Evolutionary conservation across 2,329 filamentous ascomycete species (phyloP), one percentile per base, ranked within the genome.

Genomic region (Stagonosporopsis rhizophila): DNA sequence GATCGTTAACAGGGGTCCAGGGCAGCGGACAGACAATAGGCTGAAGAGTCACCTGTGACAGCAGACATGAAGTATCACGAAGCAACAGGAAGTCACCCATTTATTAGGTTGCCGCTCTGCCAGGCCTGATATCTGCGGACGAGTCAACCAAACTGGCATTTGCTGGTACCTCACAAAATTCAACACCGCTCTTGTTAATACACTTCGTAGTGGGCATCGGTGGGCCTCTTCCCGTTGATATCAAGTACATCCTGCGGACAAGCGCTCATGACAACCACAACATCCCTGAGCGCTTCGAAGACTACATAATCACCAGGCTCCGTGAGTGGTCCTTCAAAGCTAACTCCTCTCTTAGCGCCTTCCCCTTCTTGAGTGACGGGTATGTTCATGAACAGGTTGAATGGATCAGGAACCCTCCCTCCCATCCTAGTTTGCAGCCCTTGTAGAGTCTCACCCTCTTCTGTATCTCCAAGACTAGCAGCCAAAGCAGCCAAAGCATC

Each of bases 201-300:
- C 17, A 73, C 63, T 37, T 72, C 51, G 15, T 80, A 81, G 61
- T 80, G 77, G 6, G 76, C 79, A 54, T 80, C 78, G n/a, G 75
- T 75, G 2, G 76, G 74, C 48, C 74, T 74, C 52, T 75, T 72
- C 35, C 71, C 74, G 57, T 81, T 81, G 59, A 81, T 79, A 2
- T 71, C 75, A 9, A 76, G 64, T 6, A 80, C 70, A 61, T 81
- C 78, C 51, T 80, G 75, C 20, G 79, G 79, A 66, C 79, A 81
- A 4, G 79, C 77, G 59, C 74, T 78, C 79, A 81, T 81, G 19
- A 80, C 76, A 2, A 81, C 75, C 9, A 80, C 78, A 2, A 80
- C 66, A 61, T 81, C 78, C 39, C 78, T 71, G 59, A 79, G 69
- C 30, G 79, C 79, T 55, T 74, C 71, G 17, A 81, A 65, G 1